Base-by-base conservation (phyloP, 1,139 yeast species). In the Lodderomyces orthopsilosis region DNA sequence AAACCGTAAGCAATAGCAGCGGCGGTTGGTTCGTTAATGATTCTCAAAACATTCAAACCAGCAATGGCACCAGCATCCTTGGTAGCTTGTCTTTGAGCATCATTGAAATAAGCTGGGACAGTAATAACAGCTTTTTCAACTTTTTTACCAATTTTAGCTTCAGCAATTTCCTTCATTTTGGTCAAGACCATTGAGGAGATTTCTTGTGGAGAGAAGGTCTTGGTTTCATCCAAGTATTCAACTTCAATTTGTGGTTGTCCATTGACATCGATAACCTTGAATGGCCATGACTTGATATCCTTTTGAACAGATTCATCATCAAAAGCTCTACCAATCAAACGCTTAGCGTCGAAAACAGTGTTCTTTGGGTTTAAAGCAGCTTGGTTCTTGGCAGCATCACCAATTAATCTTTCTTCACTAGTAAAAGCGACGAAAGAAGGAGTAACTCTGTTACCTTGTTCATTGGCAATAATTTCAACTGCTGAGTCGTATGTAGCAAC, bases 331-430 rank as follows among this genome's bases (percentile, higher is more conserved):
- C 97, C 97, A 59, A 90, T 90, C 70, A 90, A 83, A 81, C 97
- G 95, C 85, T 90, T 90, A 65, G 96, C 96, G 67, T 90, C 97
- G 75, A 90, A 90, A 64, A 90, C 95, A 59, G 97, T 90, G 87
- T 90, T 89, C 67, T 68, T 78, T 74, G 96, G 96, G 89, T 90
- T 89, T 74, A 89, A 78, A 68, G 96, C 96, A 68, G 96, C 96
- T 79, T 90, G 97, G 77, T 90, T 90, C 89, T 90, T 90, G 69
- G 97, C 97, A 66, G 96, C 96, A 76, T 91, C 97, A 81, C 98
- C 98, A 66, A 91, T 89, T 68, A 91, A 83, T 83, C 98, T 87
- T 81, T 90, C 97, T 77, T 87, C 91, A 68, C 86, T 85, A 65
- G 95, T 88, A 88, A 90, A 90, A 60, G 96, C 97, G 69, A 90